A percentile compares a stretch with the other conserved stretches of the same genome.
Conservation (phyloP, 2,329 filamentous ascomycete genomes). For the Hirsutella minnesotensis region DNA sequence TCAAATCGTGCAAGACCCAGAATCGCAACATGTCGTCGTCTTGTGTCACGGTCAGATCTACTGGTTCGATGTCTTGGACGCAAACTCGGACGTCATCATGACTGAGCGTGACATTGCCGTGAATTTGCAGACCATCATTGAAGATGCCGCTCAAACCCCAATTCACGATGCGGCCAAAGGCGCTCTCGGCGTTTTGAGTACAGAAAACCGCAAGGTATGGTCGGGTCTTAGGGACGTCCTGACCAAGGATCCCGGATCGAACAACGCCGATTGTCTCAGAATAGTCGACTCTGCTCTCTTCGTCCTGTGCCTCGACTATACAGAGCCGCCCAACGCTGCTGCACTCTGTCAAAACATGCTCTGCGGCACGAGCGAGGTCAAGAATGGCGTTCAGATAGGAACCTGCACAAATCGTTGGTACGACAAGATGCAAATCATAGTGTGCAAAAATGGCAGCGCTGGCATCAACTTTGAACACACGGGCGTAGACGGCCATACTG, state of each 20-base stretch:
- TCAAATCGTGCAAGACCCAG: constrained; percentile 86
- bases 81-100: constrained; percentile 94
- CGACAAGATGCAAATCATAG: constrained; percentile 97
- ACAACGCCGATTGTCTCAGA: constrained; percentile 90
- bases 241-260: constrained; percentile 74
- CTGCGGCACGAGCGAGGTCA: constrained; percentile 83
- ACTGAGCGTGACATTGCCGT: constrained; percentile 84
- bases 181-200: constrained; percentile 84
- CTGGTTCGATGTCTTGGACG: constrained; percentile 95
- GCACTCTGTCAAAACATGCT: constrained; percentile 98
- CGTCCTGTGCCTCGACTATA: constrained; percentile 83
- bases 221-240: constrained; percentile 81
- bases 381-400: constrained; percentile 88
- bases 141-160: constrained; percentile 79
- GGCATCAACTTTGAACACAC: constrained; percentile 99
- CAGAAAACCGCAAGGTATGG: constrained; percentile 94
- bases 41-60: constrained; percentile 94
- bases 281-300: constrained; percentile 94
- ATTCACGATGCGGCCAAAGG: constrained; percentile 94
- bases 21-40: constrained; percentile 87
- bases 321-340: constrained; percentile 67
- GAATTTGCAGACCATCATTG: constrained; percentile 84
- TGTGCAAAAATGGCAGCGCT: constrained; percentile 95
- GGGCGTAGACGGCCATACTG: constrained; percentile 93
- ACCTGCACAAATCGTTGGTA: constrained; percentile 99